phyloP scores from a whole-genome alignment of 2,329 filamentous ascomycete genomes.

The Cercospora nicotianae region DNA sequence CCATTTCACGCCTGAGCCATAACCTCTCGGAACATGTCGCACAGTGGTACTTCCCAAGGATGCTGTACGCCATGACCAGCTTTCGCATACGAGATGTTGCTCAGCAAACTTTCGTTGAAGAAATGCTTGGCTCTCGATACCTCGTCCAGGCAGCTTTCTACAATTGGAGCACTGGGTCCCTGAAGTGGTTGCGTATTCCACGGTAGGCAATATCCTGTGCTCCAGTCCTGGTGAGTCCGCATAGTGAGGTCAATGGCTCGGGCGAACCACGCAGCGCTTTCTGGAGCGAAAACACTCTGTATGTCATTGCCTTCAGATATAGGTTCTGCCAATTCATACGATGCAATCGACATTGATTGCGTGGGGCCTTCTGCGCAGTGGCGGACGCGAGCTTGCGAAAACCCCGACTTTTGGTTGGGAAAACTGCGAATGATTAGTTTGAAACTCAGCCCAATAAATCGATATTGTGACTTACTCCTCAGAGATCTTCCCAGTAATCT shows the following conservation, averaged over 20 bases:
- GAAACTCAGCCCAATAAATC: background rate
- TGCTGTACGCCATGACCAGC: background rate
- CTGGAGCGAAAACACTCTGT: background rate
- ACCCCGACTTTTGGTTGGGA: background rate
- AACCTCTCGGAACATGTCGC: background rate
- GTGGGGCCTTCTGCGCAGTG: background rate
- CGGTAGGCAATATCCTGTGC: background rate
- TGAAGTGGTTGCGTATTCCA: background rate
- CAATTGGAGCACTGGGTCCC: background rate
- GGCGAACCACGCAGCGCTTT: background rate
- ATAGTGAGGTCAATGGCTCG: background rate
- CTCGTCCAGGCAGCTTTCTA: background rate
- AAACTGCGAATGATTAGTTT: background rate
- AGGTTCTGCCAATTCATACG: background rate
- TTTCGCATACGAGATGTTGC: background rate
- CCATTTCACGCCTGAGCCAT: background rate
- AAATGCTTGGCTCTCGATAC: background rate
- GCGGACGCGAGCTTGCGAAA: background rate
- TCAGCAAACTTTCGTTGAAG: background rate
- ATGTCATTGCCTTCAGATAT: background rate
- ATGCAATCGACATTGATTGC: background rate
- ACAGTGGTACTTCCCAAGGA: background rate
- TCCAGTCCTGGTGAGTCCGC: background rate
- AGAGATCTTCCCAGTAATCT: background rate
- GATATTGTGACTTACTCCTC: background rate